phyloP scores from a whole-genome alignment of 495 filamentous ascomycete genomes.

The Penicillium robsamsonii region DNA sequence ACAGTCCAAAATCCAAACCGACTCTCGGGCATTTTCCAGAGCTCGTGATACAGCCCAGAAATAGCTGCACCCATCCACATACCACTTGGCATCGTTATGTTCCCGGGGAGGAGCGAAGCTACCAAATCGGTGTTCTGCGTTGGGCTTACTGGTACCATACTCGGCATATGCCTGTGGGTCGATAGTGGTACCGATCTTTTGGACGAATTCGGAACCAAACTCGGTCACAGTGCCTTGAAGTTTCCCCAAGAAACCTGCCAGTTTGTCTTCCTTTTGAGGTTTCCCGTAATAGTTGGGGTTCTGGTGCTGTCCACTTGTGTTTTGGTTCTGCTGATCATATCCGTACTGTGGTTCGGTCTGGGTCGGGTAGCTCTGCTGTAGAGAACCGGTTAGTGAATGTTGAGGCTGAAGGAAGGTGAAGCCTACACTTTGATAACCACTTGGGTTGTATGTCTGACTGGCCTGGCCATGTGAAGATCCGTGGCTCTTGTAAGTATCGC shows the following conservation, averaged over 20 bases:
- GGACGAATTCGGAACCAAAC: constrained; percentile 50
- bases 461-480: constrained; percentile 19
- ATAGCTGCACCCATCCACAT: constrained; percentile 89
- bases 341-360: constrained; percentile 22
- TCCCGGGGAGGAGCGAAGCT: constrained; percentile 74
- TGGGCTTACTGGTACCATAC: constrained; percentile 44
- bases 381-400: background rate
- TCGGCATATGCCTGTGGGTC: constrained; percentile 51
- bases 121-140: constrained; percentile 64
- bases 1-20: constrained; percentile 83
- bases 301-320: constrained; percentile 17
- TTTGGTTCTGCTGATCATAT: constrained; percentile 17
- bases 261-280: constrained; percentile 43
- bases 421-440: constrained; percentile 19
- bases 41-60: constrained; percentile 87
- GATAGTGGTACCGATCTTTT: constrained; percentile 46
- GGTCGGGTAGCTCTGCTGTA: constrained; percentile 16
- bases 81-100: constrained; percentile 78
- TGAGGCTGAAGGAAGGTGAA: background rate
- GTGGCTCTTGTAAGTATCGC: constrained; percentile 43
- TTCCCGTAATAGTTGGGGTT: constrained; percentile 26
- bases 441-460: constrained; percentile 16
- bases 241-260: constrained; percentile 55
- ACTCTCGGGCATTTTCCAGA: constrained; percentile 77
- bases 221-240: constrained; percentile 53